phyloP scores from a whole-genome alignment of 2,329 filamentous ascomycete species.

The Drechslerella coelobrocha region DNA sequence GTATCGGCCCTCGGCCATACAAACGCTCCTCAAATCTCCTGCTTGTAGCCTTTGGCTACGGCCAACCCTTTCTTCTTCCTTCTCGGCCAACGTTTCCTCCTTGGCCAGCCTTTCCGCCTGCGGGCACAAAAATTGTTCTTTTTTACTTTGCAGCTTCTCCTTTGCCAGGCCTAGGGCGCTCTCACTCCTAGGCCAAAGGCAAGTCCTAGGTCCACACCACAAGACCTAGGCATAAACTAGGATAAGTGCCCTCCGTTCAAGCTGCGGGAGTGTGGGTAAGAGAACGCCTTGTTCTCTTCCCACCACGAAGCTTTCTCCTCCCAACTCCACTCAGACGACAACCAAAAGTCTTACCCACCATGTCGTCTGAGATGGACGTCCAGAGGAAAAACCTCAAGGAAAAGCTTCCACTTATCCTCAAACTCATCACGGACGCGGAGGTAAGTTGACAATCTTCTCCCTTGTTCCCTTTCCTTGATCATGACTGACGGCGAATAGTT shows the following conservation, averaged over 20 bases:
- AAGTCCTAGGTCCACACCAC: not conserved
- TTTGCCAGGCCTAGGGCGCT: not conserved
- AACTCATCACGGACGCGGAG: conserved; percentile 23
- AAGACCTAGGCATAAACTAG: not conserved
- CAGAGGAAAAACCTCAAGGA: conserved; percentile 15
- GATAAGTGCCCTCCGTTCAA: not conserved
- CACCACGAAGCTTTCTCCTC: not conserved
- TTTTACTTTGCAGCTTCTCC: not conserved
- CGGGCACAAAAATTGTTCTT: no score
- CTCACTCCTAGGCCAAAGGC: not conserved
- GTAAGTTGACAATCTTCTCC: conserved; percentile 11
- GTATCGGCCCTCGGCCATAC: not conserved
- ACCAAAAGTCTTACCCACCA: not conserved
- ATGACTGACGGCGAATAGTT: conserved; percentile 15
- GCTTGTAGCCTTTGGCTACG: not conserved
- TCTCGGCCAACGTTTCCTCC: not conserved
- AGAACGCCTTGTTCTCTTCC: not conserved
- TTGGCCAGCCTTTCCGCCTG: no score
- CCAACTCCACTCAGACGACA: conserved; percentile 1
- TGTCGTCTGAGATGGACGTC: conserved; percentile 28
- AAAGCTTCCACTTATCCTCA: conserved; percentile 26
- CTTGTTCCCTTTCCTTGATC: not conserved
- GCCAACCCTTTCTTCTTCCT: conserved; percentile 49
- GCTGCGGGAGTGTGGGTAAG: not conserved
- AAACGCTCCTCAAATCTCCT: not conserved